Percentiles rank a stretch among this genome's conserved stretches.
These are phyloP conservation scores for Lolium multiflorum DNA, from an alignment of 176 grass and related monocot species.

Conservation along the genomic window DNA sequence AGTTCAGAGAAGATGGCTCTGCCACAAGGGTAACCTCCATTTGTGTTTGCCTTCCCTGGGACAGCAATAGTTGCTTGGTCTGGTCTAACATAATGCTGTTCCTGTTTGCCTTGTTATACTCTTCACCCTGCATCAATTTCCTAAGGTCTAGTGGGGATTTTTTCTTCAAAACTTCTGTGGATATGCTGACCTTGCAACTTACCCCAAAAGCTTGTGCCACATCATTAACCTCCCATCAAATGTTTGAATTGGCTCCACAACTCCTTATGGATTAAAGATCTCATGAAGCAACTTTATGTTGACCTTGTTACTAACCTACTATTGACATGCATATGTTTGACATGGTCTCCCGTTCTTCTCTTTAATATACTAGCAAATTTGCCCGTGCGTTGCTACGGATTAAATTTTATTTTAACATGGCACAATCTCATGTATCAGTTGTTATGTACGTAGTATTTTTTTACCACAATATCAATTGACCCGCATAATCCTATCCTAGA, in stretches of 20 bases:
- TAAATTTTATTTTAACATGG: too few relatives aligned
- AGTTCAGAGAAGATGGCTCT: constrained; percentile 2
- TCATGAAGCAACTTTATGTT: not conserved
- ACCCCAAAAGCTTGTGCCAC: not conserved
- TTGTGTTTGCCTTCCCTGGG: not conserved
- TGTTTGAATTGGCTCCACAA: not conserved
- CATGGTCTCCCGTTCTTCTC: not conserved
- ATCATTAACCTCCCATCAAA: not conserved
- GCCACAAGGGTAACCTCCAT: not conserved
- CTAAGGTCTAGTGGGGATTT: not conserved
- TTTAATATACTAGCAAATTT: not conserved
- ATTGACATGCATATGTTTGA: not conserved
- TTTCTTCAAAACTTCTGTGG: not conserved
- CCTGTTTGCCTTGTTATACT: not conserved
- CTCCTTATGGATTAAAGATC: not conserved
- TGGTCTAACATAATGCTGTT: not conserved
- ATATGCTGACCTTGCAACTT: not conserved
- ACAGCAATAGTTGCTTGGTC: not conserved
- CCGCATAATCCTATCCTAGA: too few relatives aligned
- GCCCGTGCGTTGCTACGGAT: too few relatives aligned
- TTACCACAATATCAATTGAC: too few relatives aligned
- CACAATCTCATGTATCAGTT: too few relatives aligned
- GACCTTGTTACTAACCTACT: not conserved
- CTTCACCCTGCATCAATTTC: not conserved
- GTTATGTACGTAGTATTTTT: too few relatives aligned